Evolutionary conservation across 2,329 filamentous ascomycete species (phyloP).

Genomic region (Paecilomyces dactylethromorphus): DNA sequence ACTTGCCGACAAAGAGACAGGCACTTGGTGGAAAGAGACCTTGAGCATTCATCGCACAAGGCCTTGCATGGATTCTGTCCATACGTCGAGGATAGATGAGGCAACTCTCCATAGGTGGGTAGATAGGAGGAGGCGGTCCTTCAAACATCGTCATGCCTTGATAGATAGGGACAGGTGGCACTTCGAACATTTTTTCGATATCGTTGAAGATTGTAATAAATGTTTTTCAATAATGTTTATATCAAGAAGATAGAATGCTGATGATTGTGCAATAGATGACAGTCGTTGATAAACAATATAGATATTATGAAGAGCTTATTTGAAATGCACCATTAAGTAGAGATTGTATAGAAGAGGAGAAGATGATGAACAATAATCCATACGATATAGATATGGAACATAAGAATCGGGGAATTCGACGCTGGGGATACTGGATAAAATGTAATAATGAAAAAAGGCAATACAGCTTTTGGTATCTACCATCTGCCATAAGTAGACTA

Average conservation of each 20-base stretch:
- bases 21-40: slow-evolving; percentile 30
- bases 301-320: neutral
- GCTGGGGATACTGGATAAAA: neutral
- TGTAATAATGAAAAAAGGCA: neutral
- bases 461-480: neutral
- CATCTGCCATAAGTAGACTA: neutral
- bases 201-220: neutral
- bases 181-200: neutral
- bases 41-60: slow-evolving; percentile 27
- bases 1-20: slow-evolving; percentile 36
- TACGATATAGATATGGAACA: neutral
- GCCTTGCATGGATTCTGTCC: slow-evolving; percentile 20
- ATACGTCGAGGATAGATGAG: slow-evolving; percentile 10
- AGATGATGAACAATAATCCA: neutral
- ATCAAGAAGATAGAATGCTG: neutral
- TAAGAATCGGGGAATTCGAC: neutral
- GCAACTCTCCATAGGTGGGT: neutral
- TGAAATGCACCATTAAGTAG: neutral
- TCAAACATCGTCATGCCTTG: neutral
- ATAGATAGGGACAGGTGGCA: neutral
- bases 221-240: neutral
- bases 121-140: neutral
- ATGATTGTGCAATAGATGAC: neutral
- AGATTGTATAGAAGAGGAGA: neutral
- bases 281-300: neutral